These are phyloP conservation scores for Aspergillus costaricaensis DNA, from an alignment of 2,329 filamentous ascomycete genomes.

Conservation along the genomic window DNA sequence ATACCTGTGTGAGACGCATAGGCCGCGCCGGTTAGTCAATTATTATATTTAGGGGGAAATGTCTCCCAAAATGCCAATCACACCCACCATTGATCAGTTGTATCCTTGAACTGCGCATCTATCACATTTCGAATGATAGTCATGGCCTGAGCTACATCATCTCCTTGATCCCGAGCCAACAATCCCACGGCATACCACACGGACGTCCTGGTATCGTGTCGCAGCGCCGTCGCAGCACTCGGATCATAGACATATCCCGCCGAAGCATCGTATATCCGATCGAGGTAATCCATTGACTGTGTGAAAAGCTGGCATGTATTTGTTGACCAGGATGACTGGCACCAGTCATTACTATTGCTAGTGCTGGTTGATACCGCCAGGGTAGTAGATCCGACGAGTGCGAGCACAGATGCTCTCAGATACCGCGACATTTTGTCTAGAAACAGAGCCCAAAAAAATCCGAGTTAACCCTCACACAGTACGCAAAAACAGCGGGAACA, in stretches of 20 bases:
- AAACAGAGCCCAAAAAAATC: no score
- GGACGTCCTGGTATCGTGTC: constrained; percentile 59
- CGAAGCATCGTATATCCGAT: constrained; percentile 55
- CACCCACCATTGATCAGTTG: constrained; percentile 53
- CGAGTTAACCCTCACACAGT: no score
- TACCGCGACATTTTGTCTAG: no score
- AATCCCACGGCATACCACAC: constrained; percentile 63
- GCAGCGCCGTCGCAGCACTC: constrained; percentile 34
- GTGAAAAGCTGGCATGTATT: constrained; percentile 37
- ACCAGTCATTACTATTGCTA: no score
- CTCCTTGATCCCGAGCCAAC: constrained; percentile 55
- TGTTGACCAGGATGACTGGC: no score
- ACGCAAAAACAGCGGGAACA: no score
- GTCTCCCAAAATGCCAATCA: no score
- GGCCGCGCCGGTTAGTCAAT: no score
- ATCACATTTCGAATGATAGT: constrained; percentile 56
- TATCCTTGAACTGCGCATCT: constrained; percentile 44
- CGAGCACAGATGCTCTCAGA: no score
- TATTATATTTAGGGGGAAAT: no score
- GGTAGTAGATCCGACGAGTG: no score
- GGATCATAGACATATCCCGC: constrained; percentile 51
- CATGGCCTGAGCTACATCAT: constrained; percentile 54
- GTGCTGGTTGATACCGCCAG: no score
- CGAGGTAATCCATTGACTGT: constrained; percentile 59
- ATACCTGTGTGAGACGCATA: constrained; percentile 28